A percentile compares a stretch with the other conserved stretches of the same genome.
Evolutionary conservation across 345 rosid genomes (phyloP).

Genomic region (Populus simonii): DNA sequence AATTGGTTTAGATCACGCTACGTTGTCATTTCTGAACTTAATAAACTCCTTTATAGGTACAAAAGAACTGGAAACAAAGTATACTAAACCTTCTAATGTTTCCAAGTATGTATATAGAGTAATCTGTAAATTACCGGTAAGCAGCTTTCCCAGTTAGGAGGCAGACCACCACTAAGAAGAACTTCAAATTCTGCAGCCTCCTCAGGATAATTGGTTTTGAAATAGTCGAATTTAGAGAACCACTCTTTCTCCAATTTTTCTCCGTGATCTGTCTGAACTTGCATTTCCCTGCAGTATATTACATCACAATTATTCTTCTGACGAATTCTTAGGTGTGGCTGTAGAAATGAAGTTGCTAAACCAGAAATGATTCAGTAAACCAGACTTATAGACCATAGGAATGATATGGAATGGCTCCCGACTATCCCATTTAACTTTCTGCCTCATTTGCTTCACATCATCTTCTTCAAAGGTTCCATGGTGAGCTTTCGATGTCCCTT

Average conservation of each 20-base stretch:
- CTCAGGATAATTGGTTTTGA: conserved; percentile 25
- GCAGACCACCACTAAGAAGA: conserved; percentile 29
- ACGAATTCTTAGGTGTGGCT: background rate
- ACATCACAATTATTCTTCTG: background rate
- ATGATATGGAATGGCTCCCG: conserved; percentile 27
- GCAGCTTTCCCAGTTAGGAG: conserved; percentile 34
- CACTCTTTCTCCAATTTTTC: conserved; percentile 29
- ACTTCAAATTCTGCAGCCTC: conserved; percentile 27
- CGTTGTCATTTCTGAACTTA: background rate
- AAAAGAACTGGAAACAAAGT: background rate
- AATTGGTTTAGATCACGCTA: background rate
- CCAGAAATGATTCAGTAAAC: background rate
- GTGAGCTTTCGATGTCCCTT: conserved; percentile 39
- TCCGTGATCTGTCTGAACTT: conserved; percentile 19
- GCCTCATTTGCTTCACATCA: conserved; percentile 27
- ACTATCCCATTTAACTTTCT: conserved; percentile 25
- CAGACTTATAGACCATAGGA: conserved; percentile 27
- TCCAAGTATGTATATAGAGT: background rate
- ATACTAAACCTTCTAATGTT: background rate
- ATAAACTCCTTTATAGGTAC: background rate
- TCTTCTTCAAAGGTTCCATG: conserved; percentile 33
- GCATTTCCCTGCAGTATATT: conserved; percentile 30
- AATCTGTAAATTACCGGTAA: conserved; percentile 25
- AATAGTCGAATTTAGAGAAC: conserved; percentile 20
- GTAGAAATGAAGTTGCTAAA: background rate